Evolutionary conservation across 305 asterid species (phyloP).

Genomic region (Caryopteris hybrid): DNA sequence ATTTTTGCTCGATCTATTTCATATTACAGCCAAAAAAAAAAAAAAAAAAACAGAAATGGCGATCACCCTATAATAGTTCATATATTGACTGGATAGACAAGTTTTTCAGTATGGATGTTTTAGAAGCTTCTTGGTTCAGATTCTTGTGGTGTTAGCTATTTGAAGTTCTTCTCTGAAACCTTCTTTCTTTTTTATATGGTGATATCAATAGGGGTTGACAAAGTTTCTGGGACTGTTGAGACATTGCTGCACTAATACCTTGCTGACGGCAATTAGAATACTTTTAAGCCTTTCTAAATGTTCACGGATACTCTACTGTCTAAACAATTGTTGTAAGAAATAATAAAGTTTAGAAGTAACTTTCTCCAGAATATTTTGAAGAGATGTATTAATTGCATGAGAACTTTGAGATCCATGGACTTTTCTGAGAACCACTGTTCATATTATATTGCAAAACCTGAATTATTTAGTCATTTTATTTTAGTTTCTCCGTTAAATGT

Average conservation of each 20-base stretch:
- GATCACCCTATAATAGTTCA: not conserved
- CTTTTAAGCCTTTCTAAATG: not conserved
- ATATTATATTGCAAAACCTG: not conserved
- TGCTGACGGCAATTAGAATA: not conserved
- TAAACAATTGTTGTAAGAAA: not conserved
- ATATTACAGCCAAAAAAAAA: not conserved
- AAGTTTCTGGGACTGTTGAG: not conserved
- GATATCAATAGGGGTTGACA: not conserved
- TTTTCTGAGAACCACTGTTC: not conserved
- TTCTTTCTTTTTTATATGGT: not conserved
- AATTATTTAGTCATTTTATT: not conserved
- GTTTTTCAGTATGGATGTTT: not conserved
- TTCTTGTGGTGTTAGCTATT: not conserved
- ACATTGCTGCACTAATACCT: not conserved
- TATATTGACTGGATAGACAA: not conserved
- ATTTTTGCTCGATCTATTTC: not conserved
- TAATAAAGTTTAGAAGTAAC: not conserved
- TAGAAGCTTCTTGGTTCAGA: not conserved
- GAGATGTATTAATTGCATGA: not conserved
- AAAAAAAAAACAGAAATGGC: no score
- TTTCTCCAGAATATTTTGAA: not conserved
- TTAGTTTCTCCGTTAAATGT: not conserved
- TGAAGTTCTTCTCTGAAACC: not conserved
- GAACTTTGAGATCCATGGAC: slow-evolving; percentile 1
- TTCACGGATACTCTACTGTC: not conserved